Evolutionary conservation across 352 stramenopile species (phyloP), one percentile per base, ranked within the genome.

Genomic region (Globisporangium cederbergense): DNA sequence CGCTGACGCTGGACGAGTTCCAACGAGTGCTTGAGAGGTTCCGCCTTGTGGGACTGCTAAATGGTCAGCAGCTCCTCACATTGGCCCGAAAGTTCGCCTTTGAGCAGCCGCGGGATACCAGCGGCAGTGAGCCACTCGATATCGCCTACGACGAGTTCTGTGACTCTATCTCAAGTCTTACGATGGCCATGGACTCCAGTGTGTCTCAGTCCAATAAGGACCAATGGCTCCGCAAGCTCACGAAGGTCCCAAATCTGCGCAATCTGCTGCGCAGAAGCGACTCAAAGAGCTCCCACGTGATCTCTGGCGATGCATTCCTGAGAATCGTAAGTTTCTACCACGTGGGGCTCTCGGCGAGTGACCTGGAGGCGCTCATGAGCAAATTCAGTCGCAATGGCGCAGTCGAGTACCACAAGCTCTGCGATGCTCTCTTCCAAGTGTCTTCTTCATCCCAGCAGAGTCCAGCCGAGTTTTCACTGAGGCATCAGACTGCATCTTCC

Each of bases 51-150:
- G 20, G 30, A n/a, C 66, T 45, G 42, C 38, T 91, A 57, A 91
- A 91, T 60, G 73, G 73, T 9, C 77, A 95, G 46, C 82, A 91
- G 50, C 38, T 81, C 3, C 70, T 95, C 55, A 95, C 86, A 20
- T 54, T 94, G 9, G 73, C 58, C 38, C 77, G 82, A 13, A 65
- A 65, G 20, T 94, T 88, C 38, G 50, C 61, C 14, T 43, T 3
- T 22, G 43, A 49, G 4, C 16, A 49, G 7, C 20, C 45, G 18
- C 7, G 11, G 11, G 58, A 53, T 66, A 70, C 9, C 54, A 67
- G 14, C 18, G 14, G 13, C 30, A 54, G 14, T 1, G 32, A 54
- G 8, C 32, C 42, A 14, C 61, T 53, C 1, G 18, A 2, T 13
- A 78, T 90, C 42, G 25, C 57, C 3, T 90, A 88, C 50, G 76